Conservation (phyloP, 2,329 filamentous ascomycete genomes). For the Mycosphaerella arachidis region DNA sequence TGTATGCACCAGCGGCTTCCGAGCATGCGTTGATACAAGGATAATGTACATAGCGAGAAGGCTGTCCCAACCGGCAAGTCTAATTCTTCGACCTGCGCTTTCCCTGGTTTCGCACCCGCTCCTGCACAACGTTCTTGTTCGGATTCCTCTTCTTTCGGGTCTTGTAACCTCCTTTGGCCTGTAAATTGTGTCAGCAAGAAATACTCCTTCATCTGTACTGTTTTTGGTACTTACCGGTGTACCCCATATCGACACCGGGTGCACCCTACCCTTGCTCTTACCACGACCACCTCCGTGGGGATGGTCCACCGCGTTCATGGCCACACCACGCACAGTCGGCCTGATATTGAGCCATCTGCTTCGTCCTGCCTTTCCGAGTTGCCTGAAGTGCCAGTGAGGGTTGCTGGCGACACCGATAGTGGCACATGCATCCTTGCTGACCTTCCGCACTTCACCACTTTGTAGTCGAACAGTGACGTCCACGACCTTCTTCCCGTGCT, state of each 20-base stretch:
- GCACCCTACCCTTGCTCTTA: constrained; percentile 97
- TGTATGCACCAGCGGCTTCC: too few species aligned
- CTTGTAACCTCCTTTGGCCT: constrained; percentile 83
- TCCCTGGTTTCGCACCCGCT: constrained; percentile 83
- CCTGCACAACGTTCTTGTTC: constrained; percentile 85
- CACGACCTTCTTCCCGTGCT: constrained; percentile 65
- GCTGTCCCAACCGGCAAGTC: neutral
- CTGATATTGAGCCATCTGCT: constrained; percentile 90
- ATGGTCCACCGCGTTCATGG: constrained; percentile 98
- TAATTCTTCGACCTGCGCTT: constrained; percentile 58
- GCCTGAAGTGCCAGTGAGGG: constrained; percentile 79
- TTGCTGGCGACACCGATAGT: constrained; percentile 96
- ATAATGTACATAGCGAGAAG: neutral
- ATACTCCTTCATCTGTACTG: neutral
- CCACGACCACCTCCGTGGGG: constrained; percentile 98
- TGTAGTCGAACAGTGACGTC: constrained; percentile 82
- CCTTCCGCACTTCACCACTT: constrained; percentile 85
- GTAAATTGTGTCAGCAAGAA: constrained; percentile 17
- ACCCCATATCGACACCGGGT: constrained; percentile 96
- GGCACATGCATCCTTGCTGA: constrained; percentile 87
- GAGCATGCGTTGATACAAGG: neutral
- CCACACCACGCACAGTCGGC: constrained; percentile 92
- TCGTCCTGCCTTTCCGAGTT: constrained; percentile 91
- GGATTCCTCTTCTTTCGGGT: constrained; percentile 81
- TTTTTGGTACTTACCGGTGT: constrained; percentile 65